phyloP scores from a whole-genome alignment of 192 early-diverging fungal genomes.

The Umbelopsis vinacea region DNA sequence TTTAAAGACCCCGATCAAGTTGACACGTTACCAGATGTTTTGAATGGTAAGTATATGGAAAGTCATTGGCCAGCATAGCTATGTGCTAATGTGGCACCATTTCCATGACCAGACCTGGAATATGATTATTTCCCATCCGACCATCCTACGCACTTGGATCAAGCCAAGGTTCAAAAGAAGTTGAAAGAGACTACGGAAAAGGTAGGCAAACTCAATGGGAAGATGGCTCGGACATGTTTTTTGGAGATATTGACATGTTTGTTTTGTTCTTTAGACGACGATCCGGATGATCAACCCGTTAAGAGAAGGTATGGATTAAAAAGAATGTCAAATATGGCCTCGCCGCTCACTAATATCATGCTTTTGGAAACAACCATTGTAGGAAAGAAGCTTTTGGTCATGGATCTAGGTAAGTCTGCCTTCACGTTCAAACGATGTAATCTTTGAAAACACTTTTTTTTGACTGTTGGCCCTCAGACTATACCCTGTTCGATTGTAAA shows the following conservation, averaged over 20 bases:
- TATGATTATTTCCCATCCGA: slow-evolving; percentile 54
- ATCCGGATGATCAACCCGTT: slow-evolving; percentile 58
- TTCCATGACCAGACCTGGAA: slow-evolving; percentile 49
- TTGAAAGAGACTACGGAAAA: slow-evolving; percentile 49
- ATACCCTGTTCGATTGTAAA: slow-evolving; percentile 78
- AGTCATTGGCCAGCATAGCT: background rate
- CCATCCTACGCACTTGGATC: slow-evolving; percentile 44
- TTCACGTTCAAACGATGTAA: no score
- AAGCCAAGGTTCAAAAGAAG: slow-evolving; percentile 48
- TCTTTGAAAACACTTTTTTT: no score
- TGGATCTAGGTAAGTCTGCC: slow-evolving; percentile 55
- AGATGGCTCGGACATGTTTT: no score
- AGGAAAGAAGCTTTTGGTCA: slow-evolving; percentile 67
- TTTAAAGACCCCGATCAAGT: slow-evolving; percentile 49
- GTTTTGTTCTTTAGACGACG: slow-evolving; percentile 43
- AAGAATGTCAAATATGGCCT: background rate
- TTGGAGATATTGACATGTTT: background rate
- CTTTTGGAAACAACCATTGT: background rate
- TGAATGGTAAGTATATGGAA: slow-evolving; percentile 41
- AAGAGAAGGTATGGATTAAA: slow-evolving; percentile 33
- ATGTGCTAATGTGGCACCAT: background rate
- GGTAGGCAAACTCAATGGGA: no score
- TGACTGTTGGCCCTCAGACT: slow-evolving; percentile 42
- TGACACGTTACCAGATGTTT: slow-evolving; percentile 51
- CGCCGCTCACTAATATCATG: background rate